Evolutionary conservation across 768 basidiomycete genomes (phyloP).

Genomic region (Lactarius deliciosus): DNA sequence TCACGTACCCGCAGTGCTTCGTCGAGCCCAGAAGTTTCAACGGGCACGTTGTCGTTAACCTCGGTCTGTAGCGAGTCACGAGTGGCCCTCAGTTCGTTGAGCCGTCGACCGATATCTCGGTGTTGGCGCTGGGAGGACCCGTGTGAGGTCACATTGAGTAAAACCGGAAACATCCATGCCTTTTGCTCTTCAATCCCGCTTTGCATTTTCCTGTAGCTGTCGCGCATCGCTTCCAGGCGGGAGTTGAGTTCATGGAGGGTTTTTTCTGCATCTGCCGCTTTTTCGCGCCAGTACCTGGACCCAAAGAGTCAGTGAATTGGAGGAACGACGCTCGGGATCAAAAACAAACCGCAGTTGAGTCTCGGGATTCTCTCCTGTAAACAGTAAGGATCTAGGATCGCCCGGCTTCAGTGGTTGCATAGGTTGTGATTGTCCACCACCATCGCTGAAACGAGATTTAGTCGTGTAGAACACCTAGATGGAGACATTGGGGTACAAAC

Average conservation of each 20-base stretch:
- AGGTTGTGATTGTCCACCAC: constrained; percentile 58
- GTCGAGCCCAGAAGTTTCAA: constrained; percentile 56
- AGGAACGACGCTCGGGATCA: background rate
- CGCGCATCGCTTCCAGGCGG: constrained; percentile 34
- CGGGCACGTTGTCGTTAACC: constrained; percentile 67
- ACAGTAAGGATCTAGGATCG: constrained; percentile 35
- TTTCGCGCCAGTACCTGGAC: constrained; percentile 47
- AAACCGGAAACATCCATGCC: constrained; percentile 1
- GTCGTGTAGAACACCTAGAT: background rate
- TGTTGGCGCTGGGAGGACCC: constrained; percentile 20
- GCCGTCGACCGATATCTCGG: constrained; percentile 11
- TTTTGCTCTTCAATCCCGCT: constrained; percentile 29
- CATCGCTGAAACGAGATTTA: constrained; percentile 48
- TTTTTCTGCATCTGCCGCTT: constrained; percentile 42
- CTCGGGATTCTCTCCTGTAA: constrained; percentile 23
- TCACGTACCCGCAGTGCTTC: constrained; percentile 50
- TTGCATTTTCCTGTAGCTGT: constrained; percentile 36
- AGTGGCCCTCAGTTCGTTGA: constrained; percentile 34
- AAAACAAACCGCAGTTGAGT: constrained; percentile 25
- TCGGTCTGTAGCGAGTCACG: constrained; percentile 53
- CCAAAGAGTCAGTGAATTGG: background rate
- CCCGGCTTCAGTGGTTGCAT: constrained; percentile 34
- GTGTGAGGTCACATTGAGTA: background rate
- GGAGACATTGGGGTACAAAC: constrained; percentile 42
- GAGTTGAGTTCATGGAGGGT: constrained; percentile 38